These are phyloP conservation scores for Pisolithus sp. DNA, from an alignment of 768 basidiomycete species.

Conservation along the genomic window DNA sequence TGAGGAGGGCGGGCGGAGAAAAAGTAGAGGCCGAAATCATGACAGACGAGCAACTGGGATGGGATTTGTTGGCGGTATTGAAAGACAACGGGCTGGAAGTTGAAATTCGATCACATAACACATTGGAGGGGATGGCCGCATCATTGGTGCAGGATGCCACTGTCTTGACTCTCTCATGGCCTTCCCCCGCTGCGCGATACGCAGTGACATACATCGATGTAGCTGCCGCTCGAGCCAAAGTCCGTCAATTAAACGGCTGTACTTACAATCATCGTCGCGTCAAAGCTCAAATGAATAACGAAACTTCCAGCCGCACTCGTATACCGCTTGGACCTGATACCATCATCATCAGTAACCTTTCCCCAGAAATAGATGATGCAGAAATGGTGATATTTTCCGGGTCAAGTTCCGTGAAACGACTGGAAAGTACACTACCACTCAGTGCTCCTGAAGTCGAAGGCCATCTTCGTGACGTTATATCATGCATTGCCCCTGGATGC, in stretches of 20 bases:
- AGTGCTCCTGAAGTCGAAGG: constrained; percentile 14
- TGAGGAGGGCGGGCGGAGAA: constrained; percentile 22
- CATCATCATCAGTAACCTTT: constrained; percentile 40
- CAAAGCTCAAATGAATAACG: constrained; percentile 38
- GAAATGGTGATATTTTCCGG: constrained; percentile 28
- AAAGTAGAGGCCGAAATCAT: constrained; percentile 39
- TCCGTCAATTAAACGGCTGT: constrained; percentile 30
- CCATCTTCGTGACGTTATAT: constrained; percentile 22
- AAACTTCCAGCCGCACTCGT: constrained; percentile 28
- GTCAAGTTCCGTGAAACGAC: constrained; percentile 17
- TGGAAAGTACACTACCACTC: constrained; percentile 19
- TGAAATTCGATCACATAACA: constrained; percentile 35
- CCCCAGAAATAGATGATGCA: constrained; percentile 18
- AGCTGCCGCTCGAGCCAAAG: constrained; percentile 24
- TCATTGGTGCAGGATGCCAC: constrained; percentile 28
- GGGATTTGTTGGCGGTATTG: constrained; percentile 40
- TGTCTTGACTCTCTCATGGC: constrained; percentile 47
- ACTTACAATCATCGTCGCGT: constrained; percentile 38
- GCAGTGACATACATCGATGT: constrained; percentile 36
- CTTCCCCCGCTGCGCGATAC: constrained; percentile 38
- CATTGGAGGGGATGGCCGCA: constrained; percentile 37
- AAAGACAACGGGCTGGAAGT: constrained; percentile 39
- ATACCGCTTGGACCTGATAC: constrained; percentile 25
- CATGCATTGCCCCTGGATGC: constrained; percentile 11
- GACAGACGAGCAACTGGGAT: constrained; percentile 35